These are phyloP conservation scores for Gossypium mustelinum DNA, from an alignment of 345 rosid genomes.

Conservation along the genomic window DNA sequence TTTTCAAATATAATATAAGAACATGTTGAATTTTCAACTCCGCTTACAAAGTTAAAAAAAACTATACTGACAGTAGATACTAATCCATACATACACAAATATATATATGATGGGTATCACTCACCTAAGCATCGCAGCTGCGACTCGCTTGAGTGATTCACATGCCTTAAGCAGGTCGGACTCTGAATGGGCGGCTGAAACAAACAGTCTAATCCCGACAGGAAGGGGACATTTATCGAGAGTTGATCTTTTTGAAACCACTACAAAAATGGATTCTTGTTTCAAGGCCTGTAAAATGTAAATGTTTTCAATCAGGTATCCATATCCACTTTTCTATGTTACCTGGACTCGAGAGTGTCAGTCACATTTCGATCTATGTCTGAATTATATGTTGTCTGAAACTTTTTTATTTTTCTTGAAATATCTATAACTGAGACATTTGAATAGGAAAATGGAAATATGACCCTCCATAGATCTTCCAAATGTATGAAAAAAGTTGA, in stretches of 20 bases:
- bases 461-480: too few species aligned
- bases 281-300: constrained; percentile 50
- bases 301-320: not conserved
- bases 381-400: too few species aligned
- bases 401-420: too few species aligned
- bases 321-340: not conserved
- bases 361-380: too few species aligned
- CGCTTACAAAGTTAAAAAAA: not conserved
- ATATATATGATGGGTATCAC: too few species aligned
- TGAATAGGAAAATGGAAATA: too few species aligned
- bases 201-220: constrained; percentile 65
- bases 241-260: constrained; percentile 65
- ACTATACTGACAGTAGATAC: not conserved
- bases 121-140: constrained; percentile 35
- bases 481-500: too few species aligned
- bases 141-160: constrained; percentile 56
- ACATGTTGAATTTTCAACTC: not conserved
- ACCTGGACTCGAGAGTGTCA: not conserved
- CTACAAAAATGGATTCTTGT: constrained; percentile 64
- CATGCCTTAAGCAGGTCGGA: constrained; percentile 61
- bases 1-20: too few species aligned
- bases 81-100: too few species aligned
- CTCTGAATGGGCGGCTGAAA: constrained; percentile 73
- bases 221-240: constrained; percentile 82
- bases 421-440: too few species aligned